Conservation (phyloP, 2,329 filamentous ascomycete species). For the Macrophomina phaseolina region DNA sequence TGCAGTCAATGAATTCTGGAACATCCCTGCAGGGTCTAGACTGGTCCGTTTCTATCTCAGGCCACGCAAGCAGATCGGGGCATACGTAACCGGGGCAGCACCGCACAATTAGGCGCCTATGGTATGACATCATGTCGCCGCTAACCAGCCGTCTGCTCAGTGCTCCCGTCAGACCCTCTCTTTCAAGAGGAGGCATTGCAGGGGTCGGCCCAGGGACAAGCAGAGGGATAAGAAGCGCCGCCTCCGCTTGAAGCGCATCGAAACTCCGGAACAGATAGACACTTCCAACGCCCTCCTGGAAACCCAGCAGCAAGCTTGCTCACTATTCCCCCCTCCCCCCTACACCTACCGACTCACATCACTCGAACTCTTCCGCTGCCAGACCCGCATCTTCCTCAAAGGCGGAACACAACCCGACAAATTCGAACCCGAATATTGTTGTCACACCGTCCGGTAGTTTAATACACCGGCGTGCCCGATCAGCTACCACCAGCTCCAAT, state of each 20-base stretch:
- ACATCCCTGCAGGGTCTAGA: too few species aligned
- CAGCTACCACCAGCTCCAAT: conserved; percentile 58
- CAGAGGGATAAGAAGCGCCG: conserved; percentile 7
- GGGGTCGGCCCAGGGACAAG: conserved; percentile 26
- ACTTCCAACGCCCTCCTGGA: conserved; percentile 49
- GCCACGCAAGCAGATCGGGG: too few species aligned
- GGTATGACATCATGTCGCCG: conserved; percentile 16
- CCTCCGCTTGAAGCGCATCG: conserved; percentile 26
- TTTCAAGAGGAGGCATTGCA: conserved; percentile 38
- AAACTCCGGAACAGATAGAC: conserved; percentile 32
- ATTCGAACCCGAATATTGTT: conserved; percentile 57
- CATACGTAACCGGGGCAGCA: too few species aligned
- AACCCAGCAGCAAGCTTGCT: conserved; percentile 46
- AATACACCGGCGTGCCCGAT: conserved; percentile 72
- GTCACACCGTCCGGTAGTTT: conserved; percentile 71
- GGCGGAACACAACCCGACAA: conserved; percentile 38
- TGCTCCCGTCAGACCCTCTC: conserved; percentile 43
- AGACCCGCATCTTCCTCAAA: conserved; percentile 19
- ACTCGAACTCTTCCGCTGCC: conserved; percentile 27
- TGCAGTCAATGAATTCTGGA: too few species aligned
- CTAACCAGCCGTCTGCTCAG: conserved; percentile 39
- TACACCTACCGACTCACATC: conserved; percentile 59
- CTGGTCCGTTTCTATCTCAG: too few species aligned
- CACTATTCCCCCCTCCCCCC: conserved; percentile 65
- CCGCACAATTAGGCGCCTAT: too few species aligned